Conservation (phyloP, 225 moss, liverwort and hornwort species). For the Thuidium tamariscinum region DNA sequence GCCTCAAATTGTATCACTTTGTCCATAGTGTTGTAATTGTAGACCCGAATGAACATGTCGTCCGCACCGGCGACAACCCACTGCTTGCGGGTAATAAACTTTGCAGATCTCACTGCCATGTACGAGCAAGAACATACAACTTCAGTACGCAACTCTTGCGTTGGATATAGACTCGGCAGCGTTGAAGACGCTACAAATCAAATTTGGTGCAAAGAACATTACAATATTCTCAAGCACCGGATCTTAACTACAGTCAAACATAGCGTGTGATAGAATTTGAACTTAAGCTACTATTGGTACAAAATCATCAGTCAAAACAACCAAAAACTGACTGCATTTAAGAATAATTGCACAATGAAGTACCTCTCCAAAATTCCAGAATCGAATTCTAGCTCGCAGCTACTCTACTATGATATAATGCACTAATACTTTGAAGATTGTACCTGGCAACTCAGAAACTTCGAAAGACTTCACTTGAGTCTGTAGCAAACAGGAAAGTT, state of each 20-base stretch:
- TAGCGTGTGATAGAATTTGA: not conserved
- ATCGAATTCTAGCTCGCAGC: not conserved
- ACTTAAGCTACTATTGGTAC: not conserved
- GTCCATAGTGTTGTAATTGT: slow-evolving; percentile 94
- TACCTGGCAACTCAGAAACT: slow-evolving; percentile 82
- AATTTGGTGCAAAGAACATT: not conserved
- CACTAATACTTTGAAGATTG: not conserved
- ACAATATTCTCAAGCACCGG: not conserved
- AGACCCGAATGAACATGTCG: slow-evolving; percentile 83
- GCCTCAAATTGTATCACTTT: slow-evolving; percentile 85
- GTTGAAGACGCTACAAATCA: not conserved
- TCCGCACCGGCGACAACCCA: slow-evolving; percentile 89
- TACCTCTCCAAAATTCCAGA: not conserved
- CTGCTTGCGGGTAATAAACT: slow-evolving; percentile 76
- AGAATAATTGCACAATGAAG: not conserved
- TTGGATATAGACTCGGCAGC: not conserved
- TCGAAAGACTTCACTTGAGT: slow-evolving; percentile 82
- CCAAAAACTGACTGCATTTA: not conserved
- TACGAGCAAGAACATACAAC: not conserved
- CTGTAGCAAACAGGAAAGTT: slow-evolving; percentile 20
- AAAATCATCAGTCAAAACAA: not conserved
- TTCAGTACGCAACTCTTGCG: not conserved
- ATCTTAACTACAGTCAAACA: not conserved
- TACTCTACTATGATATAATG: not conserved
- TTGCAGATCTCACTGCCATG: slow-evolving; percentile 65